Percentiles rank a stretch among this genome's conserved stretches.
phyloP scores from a whole-genome alignment of 495 filamentous ascomycete species.

The Aspergillus cristatus region DNA sequence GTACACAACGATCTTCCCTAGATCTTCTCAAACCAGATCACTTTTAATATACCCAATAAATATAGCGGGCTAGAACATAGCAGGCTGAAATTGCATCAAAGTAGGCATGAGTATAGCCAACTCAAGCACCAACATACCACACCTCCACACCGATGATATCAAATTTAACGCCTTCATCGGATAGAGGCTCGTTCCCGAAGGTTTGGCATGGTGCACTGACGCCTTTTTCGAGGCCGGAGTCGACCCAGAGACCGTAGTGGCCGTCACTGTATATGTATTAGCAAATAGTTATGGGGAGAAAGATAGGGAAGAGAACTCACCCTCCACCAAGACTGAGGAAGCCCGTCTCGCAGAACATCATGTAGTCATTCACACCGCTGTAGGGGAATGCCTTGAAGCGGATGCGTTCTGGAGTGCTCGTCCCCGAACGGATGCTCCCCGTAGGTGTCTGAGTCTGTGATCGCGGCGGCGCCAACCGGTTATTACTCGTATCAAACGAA shows the following conservation, averaged over 20 bases:
- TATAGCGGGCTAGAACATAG: no score
- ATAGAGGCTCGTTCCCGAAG: conserved; percentile 93
- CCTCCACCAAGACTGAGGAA: conserved; percentile 82
- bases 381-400: conserved; percentile 97
- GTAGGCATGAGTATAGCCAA: no score
- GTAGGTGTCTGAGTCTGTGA: conserved; percentile 13
- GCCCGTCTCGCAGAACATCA: conserved; percentile 84
- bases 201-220: conserved; percentile 74
- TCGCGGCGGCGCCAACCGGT: conserved; percentile 19
- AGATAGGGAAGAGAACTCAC: conserved; percentile 27
- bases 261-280: conserved; percentile 52
- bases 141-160: conserved; percentile 86
- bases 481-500: no score
- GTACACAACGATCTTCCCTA: conserved; percentile 1
- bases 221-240: conserved; percentile 78
- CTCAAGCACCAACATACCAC: conserved; percentile 61
- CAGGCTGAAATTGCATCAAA: no score
- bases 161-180: conserved; percentile 88
- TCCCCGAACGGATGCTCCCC: conserved; percentile 21
- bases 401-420: conserved; percentile 53
- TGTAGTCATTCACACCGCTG: conserved; percentile 90
- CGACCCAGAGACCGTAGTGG: conserved; percentile 86
- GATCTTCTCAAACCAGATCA: conserved; percentile 3
- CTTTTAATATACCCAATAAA: no score
- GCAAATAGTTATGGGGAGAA: conserved; percentile 1